These are phyloP conservation scores for Senecio squalidus DNA, from an alignment of 140 eudicot species.

Conservation along the genomic window DNA sequence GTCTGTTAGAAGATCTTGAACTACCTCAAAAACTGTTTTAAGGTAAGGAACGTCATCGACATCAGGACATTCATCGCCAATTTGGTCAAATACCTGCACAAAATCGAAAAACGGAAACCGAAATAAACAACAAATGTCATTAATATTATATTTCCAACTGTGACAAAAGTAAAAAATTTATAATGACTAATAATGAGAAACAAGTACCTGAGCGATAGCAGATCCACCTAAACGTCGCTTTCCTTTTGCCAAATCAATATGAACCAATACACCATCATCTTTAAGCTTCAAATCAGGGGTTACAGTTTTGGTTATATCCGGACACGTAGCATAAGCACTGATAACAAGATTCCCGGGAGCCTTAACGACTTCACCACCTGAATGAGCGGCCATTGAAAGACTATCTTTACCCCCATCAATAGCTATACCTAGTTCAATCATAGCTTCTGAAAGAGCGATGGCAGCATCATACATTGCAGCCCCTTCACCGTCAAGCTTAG, in stretches of 20 bases:
- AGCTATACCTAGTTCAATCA: slow-evolving; percentile 92
- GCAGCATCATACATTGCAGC: slow-evolving; percentile 99
- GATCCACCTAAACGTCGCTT: slow-evolving; percentile 85
- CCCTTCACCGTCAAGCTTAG: slow-evolving; percentile 96
- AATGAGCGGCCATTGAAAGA: slow-evolving; percentile 89
- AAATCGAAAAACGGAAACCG: too few species aligned
- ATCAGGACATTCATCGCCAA: slow-evolving; percentile 87
- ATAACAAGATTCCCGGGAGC: slow-evolving; percentile 98
- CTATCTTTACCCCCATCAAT: slow-evolving; percentile 97
- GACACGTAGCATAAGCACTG: slow-evolving; percentile 84
- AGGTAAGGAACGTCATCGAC: slow-evolving; percentile 79
- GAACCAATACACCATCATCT: slow-evolving; percentile 65
- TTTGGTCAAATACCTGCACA: slow-evolving; percentile 74
- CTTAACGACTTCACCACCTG: slow-evolving; percentile 82
- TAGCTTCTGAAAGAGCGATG: slow-evolving; percentile 69
- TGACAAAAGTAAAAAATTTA: too few species aligned
- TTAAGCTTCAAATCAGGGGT: slow-evolving; percentile 88
- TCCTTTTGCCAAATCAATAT: slow-evolving; percentile 75
- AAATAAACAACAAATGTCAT: too few species aligned
- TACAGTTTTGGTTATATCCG: slow-evolving; percentile 89
- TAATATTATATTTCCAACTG: too few species aligned
- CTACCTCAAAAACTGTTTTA: slow-evolving; percentile 63
- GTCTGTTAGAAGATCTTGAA: slow-evolving; percentile 66
- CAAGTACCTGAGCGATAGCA: slow-evolving; percentile 95
- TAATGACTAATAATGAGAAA: too few species aligned